Evolutionary conservation across 2,329 filamentous ascomycete genomes (phyloP).

Genomic region (Truncatella angustata): DNA sequence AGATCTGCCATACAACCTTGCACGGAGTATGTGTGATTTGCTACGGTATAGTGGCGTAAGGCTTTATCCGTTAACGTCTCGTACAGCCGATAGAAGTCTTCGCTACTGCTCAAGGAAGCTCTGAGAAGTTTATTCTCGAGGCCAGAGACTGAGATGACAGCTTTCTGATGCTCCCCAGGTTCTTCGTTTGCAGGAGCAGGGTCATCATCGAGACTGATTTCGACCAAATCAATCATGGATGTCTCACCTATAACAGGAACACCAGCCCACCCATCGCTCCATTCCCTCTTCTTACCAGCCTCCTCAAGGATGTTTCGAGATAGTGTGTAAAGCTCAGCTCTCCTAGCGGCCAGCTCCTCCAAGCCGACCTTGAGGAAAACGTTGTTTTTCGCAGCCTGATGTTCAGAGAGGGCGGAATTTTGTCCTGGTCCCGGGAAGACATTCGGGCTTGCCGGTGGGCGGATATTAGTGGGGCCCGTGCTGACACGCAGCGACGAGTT

Average conservation of each 20-base stretch:
- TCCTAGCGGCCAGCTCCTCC: conserved; percentile 76
- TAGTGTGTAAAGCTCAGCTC: conserved; percentile 78
- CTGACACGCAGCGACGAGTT: conserved; percentile 58
- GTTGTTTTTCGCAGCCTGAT: conserved; percentile 39
- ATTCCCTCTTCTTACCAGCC: conserved; percentile 68
- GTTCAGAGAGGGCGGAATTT: conserved; percentile 30
- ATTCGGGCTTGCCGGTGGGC: conserved; percentile 47
- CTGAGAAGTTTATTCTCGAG: conserved; percentile 57
- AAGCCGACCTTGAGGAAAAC: conserved; percentile 62
- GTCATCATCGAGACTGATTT: conserved; percentile 53
- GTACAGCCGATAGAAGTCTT: conserved; percentile 65
- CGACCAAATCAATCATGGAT: conserved; percentile 50
- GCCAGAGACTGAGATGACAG: conserved; percentile 36
- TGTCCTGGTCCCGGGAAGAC: conserved; percentile 49
- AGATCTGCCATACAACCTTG: conserved; percentile 80
- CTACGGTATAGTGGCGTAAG: conserved; percentile 77
- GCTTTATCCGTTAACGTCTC: conserved; percentile 82
- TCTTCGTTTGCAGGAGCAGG: conserved; percentile 18
- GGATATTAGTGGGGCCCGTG: conserved; percentile 25
- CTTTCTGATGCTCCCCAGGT: background rate
- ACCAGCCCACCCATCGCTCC: conserved; percentile 73
- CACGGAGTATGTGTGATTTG: conserved; percentile 74
- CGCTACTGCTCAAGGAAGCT: conserved; percentile 58
- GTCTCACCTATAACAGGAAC: conserved; percentile 49
- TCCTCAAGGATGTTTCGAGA: conserved; percentile 78